Evolutionary conservation across 768 basidiomycete genomes (phyloP), one percentile per base, ranked within the genome.

Genomic region (Cytidiella melzeri): DNA sequence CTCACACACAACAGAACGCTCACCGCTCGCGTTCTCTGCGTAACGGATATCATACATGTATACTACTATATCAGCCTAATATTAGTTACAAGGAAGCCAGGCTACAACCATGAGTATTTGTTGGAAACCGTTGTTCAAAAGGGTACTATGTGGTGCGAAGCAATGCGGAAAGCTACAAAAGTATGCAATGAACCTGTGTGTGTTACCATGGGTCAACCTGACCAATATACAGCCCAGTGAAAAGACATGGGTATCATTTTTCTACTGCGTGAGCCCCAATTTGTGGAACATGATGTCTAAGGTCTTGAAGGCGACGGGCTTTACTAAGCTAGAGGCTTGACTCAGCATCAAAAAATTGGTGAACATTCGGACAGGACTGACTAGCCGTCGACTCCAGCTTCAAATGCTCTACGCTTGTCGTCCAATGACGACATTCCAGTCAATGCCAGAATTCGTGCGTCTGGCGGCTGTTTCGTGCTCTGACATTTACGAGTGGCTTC

Each of bases 341-440:
- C 13, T 34, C 47, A 44, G 38, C 41, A 48, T 24, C 34, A 41
- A 54, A 15, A n/a, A 21, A 39, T 13, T 26, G 51, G 20, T 23
- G 2, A 13, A 42, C 13, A n/a, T 27, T 3, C 27, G 43, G 27
- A 18, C 26, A 40, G 6, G n/a, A 82, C 90, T 55, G 61, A 94
- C 92, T 95, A 95, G 69, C 94, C 93, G 56, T 96, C 90, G 44
- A 97, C 92, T 0, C 94, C 94, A 45, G 88, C 89, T 40, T 89
- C 84, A 55, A 95, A 95, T 1, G 94, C 94, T 56, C 80, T 76
- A 20, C 89, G 77, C 64, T 94, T 95, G 64, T 97, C 92, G 62
- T 96, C 94, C 4, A 88, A 67, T 6, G 93, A 91, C 15, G 94
- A 94, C 82, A 92, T 86, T 19, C 94, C 94, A 1, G 93, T 96